Base-by-base conservation (phyloP, 108 stramenopile genomes). In the Cyclostephanos tholiformis region DNA sequence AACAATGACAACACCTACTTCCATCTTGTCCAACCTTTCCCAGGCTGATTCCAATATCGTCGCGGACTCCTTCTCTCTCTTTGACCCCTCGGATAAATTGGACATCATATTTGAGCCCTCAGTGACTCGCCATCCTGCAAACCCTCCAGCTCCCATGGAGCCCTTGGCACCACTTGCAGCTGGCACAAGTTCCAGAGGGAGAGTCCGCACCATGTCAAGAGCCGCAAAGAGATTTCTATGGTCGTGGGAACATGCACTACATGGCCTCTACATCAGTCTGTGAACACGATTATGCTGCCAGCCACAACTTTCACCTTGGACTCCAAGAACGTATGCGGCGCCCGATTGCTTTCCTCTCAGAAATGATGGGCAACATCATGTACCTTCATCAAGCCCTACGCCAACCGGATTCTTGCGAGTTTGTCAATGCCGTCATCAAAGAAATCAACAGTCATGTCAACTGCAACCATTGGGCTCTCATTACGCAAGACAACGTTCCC, bases 281-380 rank as follows among this genome's bases (percentile, higher is more conserved):
- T n/a, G n/a, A n/a, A n/a, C n/a, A n/a, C n/a, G n/a, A n/a, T n/a
- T 17, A 29, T 4, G 1, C 0, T 63, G 10, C 2, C 17, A 20
- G 0, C 35, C 64, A 74, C 16, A 27, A 74, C 35, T 30, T 4
- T 4, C 63, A 74, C 0, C 55, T 74, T 8, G 8, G 1, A 0
- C 20, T 66, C 23, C 74, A 74, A 44, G 65, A 66, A 0, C 9
- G 56, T 0, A 77, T 77, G 69, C 22, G 69, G 0, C 27, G 59
- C 35, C 69, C 75, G 0, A 70, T 76, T 17, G 55, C 67, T 46
- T 70, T 76, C 25, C n/a, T n/a, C n/a, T n/a, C n/a, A n/a, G n/a
- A n/a, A n/a, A n/a, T n/a, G n/a, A n/a, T n/a, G n/a, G n/a, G n/a
- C n/a, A n/a, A n/a, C n/a, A n/a, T n/a, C n/a, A n/a, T n/a, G n/a